Evolutionary conservation across 106 monocot species (phyloP).

Genomic region (Ottelia alismoides): DNA sequence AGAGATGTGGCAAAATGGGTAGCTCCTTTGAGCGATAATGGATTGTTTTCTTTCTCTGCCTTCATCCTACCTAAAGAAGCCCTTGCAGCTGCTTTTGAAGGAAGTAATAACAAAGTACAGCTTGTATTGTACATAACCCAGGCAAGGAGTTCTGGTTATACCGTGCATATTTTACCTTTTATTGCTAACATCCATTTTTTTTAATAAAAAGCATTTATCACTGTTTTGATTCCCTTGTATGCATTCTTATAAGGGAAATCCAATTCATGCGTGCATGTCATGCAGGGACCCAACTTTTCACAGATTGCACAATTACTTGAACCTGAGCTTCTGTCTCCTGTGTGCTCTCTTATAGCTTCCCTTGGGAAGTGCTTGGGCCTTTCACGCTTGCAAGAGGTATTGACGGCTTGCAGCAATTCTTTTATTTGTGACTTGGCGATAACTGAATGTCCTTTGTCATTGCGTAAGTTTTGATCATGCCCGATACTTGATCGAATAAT

Average conservation of each 20-base stretch:
- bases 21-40: slow-evolving; percentile 53
- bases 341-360: slow-evolving; percentile 65
- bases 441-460: too few relatives aligned
- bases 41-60: slow-evolving; percentile 58
- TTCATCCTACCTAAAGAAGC: slow-evolving; percentile 64
- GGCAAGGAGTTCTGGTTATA: too few relatives aligned
- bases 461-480: too few relatives aligned
- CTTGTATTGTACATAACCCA: slow-evolving; percentile 44
- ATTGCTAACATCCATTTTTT: too few relatives aligned
- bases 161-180: too few relatives aligned
- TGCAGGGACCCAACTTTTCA: slow-evolving; percentile 62
- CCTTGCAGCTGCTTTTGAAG: slow-evolving; percentile 47
- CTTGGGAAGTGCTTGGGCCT: slow-evolving; percentile 50
- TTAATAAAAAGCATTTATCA: too few relatives aligned
- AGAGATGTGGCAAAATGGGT: slow-evolving; percentile 83
- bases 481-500: too few relatives aligned
- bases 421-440: background rate
- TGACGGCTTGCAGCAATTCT: background rate
- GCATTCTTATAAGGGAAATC: too few relatives aligned
- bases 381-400: slow-evolving; percentile 81
- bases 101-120: slow-evolving; percentile 34
- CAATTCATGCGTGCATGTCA: slow-evolving; percentile 8
- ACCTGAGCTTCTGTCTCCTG: slow-evolving; percentile 34
- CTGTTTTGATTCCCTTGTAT: too few relatives aligned
- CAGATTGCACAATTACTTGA: slow-evolving; percentile 41